Evolutionary conservation across 768 basidiomycete species (phyloP).

Genomic region (Saitozyma podzolica): DNA sequence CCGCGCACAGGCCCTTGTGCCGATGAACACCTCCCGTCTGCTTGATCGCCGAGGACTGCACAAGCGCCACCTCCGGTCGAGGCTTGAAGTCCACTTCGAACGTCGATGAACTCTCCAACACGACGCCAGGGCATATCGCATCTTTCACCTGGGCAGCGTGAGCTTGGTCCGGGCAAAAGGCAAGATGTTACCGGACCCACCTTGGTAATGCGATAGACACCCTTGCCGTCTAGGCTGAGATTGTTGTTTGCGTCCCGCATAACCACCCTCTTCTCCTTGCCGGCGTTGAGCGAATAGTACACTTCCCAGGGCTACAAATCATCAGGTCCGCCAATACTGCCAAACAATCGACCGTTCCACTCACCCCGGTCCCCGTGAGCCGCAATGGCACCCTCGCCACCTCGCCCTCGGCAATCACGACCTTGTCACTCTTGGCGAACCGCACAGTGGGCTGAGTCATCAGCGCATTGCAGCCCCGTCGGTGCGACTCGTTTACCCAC

Average conservation of each 20-base stretch:
- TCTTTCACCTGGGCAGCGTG: conserved; percentile 66
- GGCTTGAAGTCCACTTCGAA: conserved; percentile 79
- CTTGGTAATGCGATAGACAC: conserved; percentile 70
- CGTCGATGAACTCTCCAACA: conserved; percentile 62
- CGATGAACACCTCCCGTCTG: conserved; percentile 11
- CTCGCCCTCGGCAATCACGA: conserved; percentile 74
- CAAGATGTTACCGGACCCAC: conserved; percentile 54
- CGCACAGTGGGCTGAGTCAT: conserved; percentile 73
- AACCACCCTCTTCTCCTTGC: conserved; percentile 58
- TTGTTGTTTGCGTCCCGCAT: conserved; percentile 66
- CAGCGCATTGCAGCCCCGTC: background rate
- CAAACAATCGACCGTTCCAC: conserved; percentile 36
- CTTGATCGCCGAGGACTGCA: conserved; percentile 15
- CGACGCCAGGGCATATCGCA: conserved; percentile 76
- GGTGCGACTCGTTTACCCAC: conserved; percentile 59
- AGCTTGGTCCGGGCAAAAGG: background rate
- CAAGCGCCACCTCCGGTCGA: conserved; percentile 69
- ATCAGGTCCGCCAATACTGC: background rate
- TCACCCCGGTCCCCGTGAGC: conserved; percentile 84
- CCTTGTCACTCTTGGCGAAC: conserved; percentile 70
- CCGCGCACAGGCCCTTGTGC: conserved; percentile 77
- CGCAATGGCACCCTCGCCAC: conserved; percentile 72
- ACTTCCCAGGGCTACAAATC: conserved; percentile 77
- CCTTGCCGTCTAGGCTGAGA: conserved; percentile 71
- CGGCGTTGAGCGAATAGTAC: conserved; percentile 62